phyloP scores from a whole-genome alignment of 2,329 filamentous ascomycete species.

The Nannizziopsis barbatae region DNA sequence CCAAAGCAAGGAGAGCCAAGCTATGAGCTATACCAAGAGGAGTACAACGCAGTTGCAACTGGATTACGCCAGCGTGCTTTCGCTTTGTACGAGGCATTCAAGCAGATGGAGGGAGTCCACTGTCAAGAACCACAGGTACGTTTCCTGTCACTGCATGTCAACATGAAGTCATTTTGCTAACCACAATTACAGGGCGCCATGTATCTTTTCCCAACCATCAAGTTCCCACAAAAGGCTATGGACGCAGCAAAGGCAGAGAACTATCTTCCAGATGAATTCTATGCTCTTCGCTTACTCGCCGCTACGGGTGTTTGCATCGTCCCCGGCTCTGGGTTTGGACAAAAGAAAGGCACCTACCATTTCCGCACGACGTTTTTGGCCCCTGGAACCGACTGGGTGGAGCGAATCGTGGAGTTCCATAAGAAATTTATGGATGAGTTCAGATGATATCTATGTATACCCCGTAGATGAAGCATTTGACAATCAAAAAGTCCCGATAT shows the following conservation, averaged over 20 bases:
- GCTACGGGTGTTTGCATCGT: constrained; percentile 92
- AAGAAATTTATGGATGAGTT: constrained; percentile 80
- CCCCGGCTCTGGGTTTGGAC: constrained; percentile 83
- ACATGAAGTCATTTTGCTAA: neutral
- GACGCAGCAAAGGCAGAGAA: constrained; percentile 64
- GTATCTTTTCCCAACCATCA: constrained; percentile 97
- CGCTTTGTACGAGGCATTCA: constrained; percentile 81
- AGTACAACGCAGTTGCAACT: constrained; percentile 72
- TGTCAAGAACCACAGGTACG: constrained; percentile 65
- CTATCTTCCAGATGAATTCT: constrained; percentile 79
- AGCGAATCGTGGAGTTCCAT: constrained; percentile 80
- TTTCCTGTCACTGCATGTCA: constrained; percentile 11
- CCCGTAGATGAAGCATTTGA: neutral
- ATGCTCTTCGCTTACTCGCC: constrained; percentile 81
- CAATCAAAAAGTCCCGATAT: neutral
- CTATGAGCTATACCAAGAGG: constrained; percentile 68
- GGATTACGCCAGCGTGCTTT: constrained; percentile 68
- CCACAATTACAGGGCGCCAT: constrained; percentile 60
- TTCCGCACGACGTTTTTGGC: constrained; percentile 96
- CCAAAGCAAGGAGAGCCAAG: constrained; percentile 73
- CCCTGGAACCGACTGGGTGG: constrained; percentile 90
- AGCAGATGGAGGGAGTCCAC: constrained; percentile 89
- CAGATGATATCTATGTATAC: constrained; percentile 21
- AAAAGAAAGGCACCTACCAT: constrained; percentile 81
- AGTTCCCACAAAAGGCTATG: constrained; percentile 61